Conservation (phyloP, 2,329 filamentous ascomycete species). For the Ascochyta viciae-villosae region DNA sequence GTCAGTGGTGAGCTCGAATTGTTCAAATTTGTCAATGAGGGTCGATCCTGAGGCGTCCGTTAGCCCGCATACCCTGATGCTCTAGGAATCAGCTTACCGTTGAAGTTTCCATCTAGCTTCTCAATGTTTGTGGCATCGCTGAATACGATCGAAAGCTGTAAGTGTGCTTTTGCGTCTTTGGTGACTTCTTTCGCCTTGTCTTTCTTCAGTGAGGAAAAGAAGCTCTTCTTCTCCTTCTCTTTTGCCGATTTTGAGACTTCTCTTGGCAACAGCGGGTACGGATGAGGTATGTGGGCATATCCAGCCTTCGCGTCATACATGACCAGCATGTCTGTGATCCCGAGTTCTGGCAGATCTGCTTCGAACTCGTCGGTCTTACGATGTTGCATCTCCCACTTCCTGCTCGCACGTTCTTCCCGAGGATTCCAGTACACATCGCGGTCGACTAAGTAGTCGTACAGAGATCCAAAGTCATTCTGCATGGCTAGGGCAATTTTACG, state of each 20-base stretch:
- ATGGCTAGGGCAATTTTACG: constrained; percentile 63
- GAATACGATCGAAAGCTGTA: constrained; percentile 50
- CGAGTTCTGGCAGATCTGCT: constrained; percentile 60
- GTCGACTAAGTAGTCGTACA: constrained; percentile 76
- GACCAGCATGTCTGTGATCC: constrained; percentile 70
- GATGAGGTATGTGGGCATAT: constrained; percentile 62
- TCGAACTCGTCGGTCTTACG: constrained; percentile 45
- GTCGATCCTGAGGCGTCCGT: constrained; percentile 39
- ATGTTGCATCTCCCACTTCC: constrained; percentile 69
- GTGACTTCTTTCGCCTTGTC: constrained; percentile 41
- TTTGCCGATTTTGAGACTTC: constrained; percentile 34
- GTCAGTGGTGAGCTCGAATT: constrained; percentile 49
- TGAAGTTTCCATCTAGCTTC: constrained; percentile 46
- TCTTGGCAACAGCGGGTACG: constrained; percentile 68
- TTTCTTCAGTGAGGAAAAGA: constrained; percentile 43
- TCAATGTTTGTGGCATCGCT: constrained; percentile 52
- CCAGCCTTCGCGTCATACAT: constrained; percentile 68
- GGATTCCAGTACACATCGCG: constrained; percentile 71
- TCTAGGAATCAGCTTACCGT: constrained; percentile 30
- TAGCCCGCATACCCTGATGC: constrained; percentile 4
- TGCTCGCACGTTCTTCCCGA: constrained; percentile 65
- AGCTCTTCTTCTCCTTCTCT: constrained; percentile 43
- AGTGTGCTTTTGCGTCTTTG: constrained; percentile 48
- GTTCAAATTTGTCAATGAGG: constrained; percentile 51
- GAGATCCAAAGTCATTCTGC: constrained; percentile 70